Percentiles rank a stretch among this genome's conserved stretches.
phyloP scores from a whole-genome alignment of 2,329 filamentous ascomycete genomes.

The Paraphaeosphaeria minitans region DNA sequence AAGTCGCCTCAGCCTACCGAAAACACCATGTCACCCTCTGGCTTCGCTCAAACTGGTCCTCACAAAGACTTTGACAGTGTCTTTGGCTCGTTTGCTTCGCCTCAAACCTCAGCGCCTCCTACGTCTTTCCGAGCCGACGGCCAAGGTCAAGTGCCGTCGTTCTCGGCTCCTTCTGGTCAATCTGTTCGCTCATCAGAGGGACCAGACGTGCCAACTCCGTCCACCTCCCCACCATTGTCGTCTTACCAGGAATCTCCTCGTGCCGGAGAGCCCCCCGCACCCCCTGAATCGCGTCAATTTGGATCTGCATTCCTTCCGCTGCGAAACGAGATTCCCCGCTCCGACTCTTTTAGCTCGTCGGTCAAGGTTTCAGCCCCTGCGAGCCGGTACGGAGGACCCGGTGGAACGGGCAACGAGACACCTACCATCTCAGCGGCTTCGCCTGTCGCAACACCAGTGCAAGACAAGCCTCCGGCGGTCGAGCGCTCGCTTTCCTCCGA shows the following conservation, averaged over 20 bases:
- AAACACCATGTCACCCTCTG: slow-evolving; percentile 56
- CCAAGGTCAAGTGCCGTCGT: slow-evolving; percentile 41
- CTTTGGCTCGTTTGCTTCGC: slow-evolving; percentile 69
- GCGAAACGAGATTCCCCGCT: slow-evolving; percentile 58
- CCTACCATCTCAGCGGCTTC: slow-evolving; percentile 51
- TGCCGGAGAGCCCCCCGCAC: slow-evolving; percentile 64
- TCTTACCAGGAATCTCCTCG: slow-evolving; percentile 60
- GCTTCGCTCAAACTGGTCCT: slow-evolving; percentile 51
- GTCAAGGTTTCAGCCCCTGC: slow-evolving; percentile 76
- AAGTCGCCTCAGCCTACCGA: slow-evolving; percentile 58
- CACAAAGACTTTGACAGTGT: slow-evolving; percentile 74
- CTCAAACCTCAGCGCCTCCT: slow-evolving; percentile 55
- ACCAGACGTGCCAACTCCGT: slow-evolving; percentile 64
- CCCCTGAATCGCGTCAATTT: slow-evolving; percentile 76
- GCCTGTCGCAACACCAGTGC: slow-evolving; percentile 58
- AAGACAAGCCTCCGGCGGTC: slow-evolving; percentile 47
- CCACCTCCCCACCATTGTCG: slow-evolving; percentile 64
- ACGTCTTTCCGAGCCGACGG: slow-evolving; percentile 67
- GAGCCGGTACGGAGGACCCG: slow-evolving; percentile 63
- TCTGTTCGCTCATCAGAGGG: slow-evolving; percentile 53
- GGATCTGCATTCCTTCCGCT: slow-evolving; percentile 78
- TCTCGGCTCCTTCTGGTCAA: slow-evolving; percentile 49
- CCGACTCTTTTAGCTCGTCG: slow-evolving; percentile 75
- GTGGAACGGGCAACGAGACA: slow-evolving; percentile 55
- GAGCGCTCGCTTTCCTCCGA: slow-evolving; percentile 36